Percentiles rank a stretch among this genome's conserved stretches.
These are phyloP conservation scores for Punica granatum DNA, from an alignment of 345 rosid species.

Conservation along the genomic window DNA sequence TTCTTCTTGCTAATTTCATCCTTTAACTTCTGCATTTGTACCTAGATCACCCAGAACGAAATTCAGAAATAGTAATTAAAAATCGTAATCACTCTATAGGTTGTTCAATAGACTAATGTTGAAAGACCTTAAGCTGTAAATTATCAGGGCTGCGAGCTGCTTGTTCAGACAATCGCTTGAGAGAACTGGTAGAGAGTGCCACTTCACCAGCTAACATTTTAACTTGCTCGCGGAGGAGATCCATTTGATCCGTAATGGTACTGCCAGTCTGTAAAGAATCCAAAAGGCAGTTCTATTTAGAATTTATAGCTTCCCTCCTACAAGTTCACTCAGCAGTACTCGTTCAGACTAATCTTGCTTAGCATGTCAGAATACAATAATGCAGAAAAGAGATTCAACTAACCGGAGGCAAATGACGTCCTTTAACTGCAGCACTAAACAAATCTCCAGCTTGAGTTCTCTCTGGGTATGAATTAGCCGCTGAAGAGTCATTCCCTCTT, in stretches of 20 bases:
- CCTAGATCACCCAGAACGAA: constrained; percentile 24
- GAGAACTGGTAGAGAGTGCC: constrained; percentile 53
- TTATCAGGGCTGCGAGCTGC: constrained; percentile 38
- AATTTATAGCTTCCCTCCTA: background rate
- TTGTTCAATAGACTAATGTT: background rate
- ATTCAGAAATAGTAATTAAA: background rate
- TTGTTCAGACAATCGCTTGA: constrained; percentile 58
- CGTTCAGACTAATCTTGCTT: too few relatives aligned
- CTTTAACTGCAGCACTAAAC: constrained; percentile 50
- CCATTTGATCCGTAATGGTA: constrained; percentile 63
- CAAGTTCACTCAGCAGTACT: background rate
- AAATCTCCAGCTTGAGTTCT: constrained; percentile 66
- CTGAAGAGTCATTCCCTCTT: constrained; percentile 35
- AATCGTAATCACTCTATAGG: background rate
- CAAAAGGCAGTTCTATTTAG: constrained; percentile 15
- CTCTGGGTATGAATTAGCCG: constrained; percentile 48
- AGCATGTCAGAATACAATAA: too few relatives aligned
- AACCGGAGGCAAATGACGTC: constrained; percentile 51
- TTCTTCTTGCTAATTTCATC: constrained; percentile 58
- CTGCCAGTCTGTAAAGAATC: constrained; percentile 36
- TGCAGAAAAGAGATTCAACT: too few relatives aligned
- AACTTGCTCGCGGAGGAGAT: constrained; percentile 66
- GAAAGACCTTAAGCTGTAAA: constrained; percentile 36
- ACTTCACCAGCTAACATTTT: constrained; percentile 71
- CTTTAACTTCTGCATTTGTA: constrained; percentile 47